A percentile compares a stretch with the other conserved stretches of the same genome.
Conservation (phyloP, 2,329 filamentous ascomycete genomes). For the Trichoderma semiorbis region DNA sequence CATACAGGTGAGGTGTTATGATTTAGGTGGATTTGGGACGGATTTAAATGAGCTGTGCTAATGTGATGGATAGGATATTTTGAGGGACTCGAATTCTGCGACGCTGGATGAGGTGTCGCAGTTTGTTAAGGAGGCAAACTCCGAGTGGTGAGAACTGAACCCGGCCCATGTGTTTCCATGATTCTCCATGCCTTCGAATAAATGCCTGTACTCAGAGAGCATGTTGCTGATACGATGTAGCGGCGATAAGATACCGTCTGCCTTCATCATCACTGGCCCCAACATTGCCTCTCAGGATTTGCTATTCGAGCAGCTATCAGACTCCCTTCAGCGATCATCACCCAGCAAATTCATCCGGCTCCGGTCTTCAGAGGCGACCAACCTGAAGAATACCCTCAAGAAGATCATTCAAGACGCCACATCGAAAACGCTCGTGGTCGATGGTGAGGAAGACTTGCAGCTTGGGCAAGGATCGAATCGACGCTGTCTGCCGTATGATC, state of each 20-base stretch:
- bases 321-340: slow-evolving; percentile 46
- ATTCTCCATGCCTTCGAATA: too few species aligned
- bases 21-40: neutral
- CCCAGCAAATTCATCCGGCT: slow-evolving; percentile 61
- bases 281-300: slow-evolving; percentile 73
- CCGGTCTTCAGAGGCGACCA: slow-evolving; percentile 67
- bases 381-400: slow-evolving; percentile 70
- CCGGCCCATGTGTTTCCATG: neutral
- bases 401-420: slow-evolving; percentile 68
- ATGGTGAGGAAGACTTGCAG: slow-evolving; percentile 56
- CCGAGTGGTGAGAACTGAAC: slow-evolving; percentile 28
- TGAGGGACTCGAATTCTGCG: slow-evolving; percentile 58
- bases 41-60: neutral
- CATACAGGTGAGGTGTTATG: slow-evolving; percentile 46
- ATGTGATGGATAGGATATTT: slow-evolving; percentile 42
- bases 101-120: slow-evolving; percentile 56
- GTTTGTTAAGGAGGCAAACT: slow-evolving; percentile 48
- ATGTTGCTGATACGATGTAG: slow-evolving; percentile 21
- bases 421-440: slow-evolving; percentile 43
- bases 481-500: slow-evolving; percentile 72
- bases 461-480: slow-evolving; percentile 49
- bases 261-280: slow-evolving; percentile 72
- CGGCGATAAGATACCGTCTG: slow-evolving; percentile 58
- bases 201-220: neutral
- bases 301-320: slow-evolving; percentile 67